These are phyloP conservation scores for Suhomyces vadensis DNA, from an alignment of 805 yeast species.

Conservation along the genomic window DNA sequence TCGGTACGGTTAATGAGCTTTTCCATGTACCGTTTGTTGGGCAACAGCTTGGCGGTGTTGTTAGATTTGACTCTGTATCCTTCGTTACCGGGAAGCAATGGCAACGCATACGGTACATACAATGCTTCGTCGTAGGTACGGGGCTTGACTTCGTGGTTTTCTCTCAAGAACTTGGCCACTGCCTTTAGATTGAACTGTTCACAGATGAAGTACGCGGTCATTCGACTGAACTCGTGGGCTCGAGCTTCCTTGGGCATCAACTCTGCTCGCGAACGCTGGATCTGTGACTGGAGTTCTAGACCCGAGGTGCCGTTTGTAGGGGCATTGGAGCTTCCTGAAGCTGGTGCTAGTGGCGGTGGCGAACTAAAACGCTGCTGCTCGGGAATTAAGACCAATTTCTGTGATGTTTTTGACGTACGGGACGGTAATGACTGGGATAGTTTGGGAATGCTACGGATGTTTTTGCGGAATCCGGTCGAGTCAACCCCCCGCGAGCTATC, in stretches of 20 bases:
- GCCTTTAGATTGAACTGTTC: conserved; percentile 72
- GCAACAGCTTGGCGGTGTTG: conserved; percentile 46
- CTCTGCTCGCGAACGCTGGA: conserved; percentile 53
- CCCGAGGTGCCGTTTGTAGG: background rate
- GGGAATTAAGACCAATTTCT: conserved; percentile 85
- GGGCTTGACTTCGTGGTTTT: conserved; percentile 80
- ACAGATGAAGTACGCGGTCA: conserved; percentile 89
- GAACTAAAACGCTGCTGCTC: conserved; percentile 40
- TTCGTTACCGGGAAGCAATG: conserved; percentile 79
- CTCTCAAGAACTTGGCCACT: conserved; percentile 62
- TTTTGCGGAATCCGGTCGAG: conserved; percentile 19
- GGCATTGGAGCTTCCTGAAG: background rate
- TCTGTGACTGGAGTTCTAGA: conserved; percentile 28
- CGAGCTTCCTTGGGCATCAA: conserved; percentile 58
- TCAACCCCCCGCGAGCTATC: background rate
- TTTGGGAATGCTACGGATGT: conserved; percentile 52
- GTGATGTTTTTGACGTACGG: conserved; percentile 83
- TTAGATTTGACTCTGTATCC: conserved; percentile 77
- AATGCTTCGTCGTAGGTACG: conserved; percentile 90
- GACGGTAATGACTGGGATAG: conserved; percentile 59
- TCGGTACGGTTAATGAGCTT: conserved; percentile 76
- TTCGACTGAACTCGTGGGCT: conserved; percentile 69
- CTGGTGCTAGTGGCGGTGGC: conserved; percentile 13
- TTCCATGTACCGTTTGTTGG: conserved; percentile 61
- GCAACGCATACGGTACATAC: conserved; percentile 85